Percentiles rank a stretch among this genome's conserved stretches.
phyloP scores from a whole-genome alignment of 306 rosid genomes.

The Acmispon strigosus region DNA sequence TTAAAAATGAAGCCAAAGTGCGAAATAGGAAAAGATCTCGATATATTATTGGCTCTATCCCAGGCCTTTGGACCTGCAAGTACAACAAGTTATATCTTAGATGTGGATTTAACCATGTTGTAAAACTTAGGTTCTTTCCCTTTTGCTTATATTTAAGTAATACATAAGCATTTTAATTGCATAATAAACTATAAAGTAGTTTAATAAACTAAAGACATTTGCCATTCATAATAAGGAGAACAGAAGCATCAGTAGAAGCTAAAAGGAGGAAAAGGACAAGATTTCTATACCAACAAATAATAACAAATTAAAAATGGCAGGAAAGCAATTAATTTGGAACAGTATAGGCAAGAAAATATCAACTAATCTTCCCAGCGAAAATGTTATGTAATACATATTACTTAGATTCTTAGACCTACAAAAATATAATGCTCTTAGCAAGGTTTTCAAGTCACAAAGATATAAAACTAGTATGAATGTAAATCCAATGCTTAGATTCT shows the following conservation, averaged over 20 bases:
- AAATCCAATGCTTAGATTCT: background rate
- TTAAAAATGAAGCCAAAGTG: conserved; percentile 87
- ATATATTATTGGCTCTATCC: conserved; percentile 89
- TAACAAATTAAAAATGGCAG: background rate
- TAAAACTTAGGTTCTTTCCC: background rate
- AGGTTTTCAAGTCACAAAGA: background rate
- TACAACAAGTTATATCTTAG: background rate
- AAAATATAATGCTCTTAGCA: conserved; percentile 1
- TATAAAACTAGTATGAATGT: background rate
- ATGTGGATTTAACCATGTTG: background rate
- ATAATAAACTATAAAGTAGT: conserved; percentile 1
- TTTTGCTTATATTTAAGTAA: conserved; percentile 16
- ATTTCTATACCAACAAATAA: background rate
- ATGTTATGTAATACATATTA: background rate
- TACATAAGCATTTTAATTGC: conserved; percentile 2
- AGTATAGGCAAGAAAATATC: background rate
- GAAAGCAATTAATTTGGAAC: background rate
- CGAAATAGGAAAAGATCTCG: conserved; percentile 96
- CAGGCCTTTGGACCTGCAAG: conserved; percentile 90
- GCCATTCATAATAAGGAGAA: background rate
- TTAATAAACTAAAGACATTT: background rate
- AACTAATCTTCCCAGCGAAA: background rate
- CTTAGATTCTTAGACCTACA: background rate
- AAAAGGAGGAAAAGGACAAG: background rate
- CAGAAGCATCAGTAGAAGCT: background rate